Base-by-base conservation (phyloP, 1,284 basidiomycete genomes). In the Vanrija sp. region DNA sequence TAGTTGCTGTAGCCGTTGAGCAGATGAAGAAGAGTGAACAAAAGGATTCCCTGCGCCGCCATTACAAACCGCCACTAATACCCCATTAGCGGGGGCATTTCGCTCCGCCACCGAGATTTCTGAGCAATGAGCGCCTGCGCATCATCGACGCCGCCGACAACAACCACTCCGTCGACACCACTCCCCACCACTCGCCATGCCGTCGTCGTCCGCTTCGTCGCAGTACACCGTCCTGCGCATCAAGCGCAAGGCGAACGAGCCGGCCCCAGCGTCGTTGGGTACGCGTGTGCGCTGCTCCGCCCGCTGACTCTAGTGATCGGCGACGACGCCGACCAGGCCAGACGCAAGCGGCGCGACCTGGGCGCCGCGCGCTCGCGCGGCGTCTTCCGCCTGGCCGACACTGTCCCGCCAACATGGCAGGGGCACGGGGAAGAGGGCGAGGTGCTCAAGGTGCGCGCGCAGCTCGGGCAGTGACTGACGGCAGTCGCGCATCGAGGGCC, bases 181-280 rank as follows among this genome's bases (percentile, higher is more conserved):
- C 31, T 31, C 31, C 12, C 31, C 31, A 31, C 31, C 31, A 31
- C 12, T 14, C 24, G 24, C 24, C 24, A 25, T 25, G 24, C 24
- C 24, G 31, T 12, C 31, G 31, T 31, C 31, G 31, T 31, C 31
- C 9, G 8, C 31, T 12, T 31, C 31, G 31, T 31, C 31, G 31
- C 53, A 52, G 41, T 70, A 67, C 49, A 75, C 74, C 15, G 72
- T 77, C 23, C 61, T 77, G 37, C 59, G 75, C 10, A 76, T 77
- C 69, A 77, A 77, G 63, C 65, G 76, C 4, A 76, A 76, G 57
- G 71, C 73, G 12, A 76, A 68, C 3, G 73, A 76, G n/a, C 52
- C 68, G 1, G 73, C 75, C 3, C 61, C 76, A 7, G 69, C 71
- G 5, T 73, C 72, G 2, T 61, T 77, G 5, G 71, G 76, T 76